Evolutionary conservation across 1,284 basidiomycete genomes (phyloP).

Genomic region (Leccinum solheimii): DNA sequence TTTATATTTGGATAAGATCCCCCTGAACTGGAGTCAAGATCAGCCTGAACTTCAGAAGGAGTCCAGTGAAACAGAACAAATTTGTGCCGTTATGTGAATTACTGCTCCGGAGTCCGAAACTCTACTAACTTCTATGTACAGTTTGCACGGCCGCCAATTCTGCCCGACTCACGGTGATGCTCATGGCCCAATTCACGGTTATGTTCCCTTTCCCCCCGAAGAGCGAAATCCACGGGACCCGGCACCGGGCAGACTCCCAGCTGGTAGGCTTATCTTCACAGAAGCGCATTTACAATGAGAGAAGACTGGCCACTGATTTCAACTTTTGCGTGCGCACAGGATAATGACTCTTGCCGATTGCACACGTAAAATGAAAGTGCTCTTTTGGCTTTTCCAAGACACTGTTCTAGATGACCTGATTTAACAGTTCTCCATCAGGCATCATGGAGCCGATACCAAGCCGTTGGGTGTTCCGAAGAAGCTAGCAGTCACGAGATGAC

Average conservation of each 20-base stretch:
- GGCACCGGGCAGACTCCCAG: neutral
- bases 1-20: neutral
- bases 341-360: neutral
- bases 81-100: neutral
- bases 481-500: neutral
- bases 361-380: neutral
- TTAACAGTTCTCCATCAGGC: neutral
- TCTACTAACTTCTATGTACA: no score
- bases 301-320: neutral
- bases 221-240: neutral
- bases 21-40: neutral
- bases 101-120: no score
- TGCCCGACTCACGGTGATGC: neutral
- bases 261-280: neutral
- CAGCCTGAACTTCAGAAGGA: neutral
- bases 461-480: neutral
- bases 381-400: neutral
- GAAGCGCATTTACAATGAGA: neutral
- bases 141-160: no score
- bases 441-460: neutral
- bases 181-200: neutral
- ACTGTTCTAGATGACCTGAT: neutral
- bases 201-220: neutral
- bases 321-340: neutral
- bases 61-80: neutral